Percentiles rank a stretch among this genome's conserved stretches.
These are phyloP conservation scores for Castanea crenata DNA, from an alignment of 306 rosid genomes.

Conservation along the genomic window DNA sequence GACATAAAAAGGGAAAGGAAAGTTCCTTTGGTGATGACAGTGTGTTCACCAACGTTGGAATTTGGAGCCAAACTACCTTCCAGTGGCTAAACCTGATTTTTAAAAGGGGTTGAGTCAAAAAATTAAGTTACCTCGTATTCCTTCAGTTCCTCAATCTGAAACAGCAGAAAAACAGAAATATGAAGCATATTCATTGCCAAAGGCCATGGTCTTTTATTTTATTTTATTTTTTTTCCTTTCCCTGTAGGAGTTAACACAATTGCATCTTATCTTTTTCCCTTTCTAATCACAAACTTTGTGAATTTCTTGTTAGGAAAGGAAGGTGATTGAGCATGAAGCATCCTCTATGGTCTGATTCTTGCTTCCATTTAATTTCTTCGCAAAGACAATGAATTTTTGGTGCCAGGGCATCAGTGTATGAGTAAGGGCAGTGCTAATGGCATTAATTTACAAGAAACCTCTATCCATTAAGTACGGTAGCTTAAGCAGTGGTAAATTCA, in stretches of 20 bases:
- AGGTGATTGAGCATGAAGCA: slow-evolving; percentile 35
- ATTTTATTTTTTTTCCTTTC: not conserved
- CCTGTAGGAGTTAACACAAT: slow-evolving; percentile 65
- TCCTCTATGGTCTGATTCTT: slow-evolving; percentile 54
- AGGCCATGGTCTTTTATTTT: slow-evolving; percentile 37
- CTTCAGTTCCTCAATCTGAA: slow-evolving; percentile 67
- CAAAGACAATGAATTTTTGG: slow-evolving; percentile 92
- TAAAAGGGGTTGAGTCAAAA: slow-evolving; percentile 53
- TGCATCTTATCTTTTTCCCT: slow-evolving; percentile 76
- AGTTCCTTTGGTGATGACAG: slow-evolving; percentile 13
- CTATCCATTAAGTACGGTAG: slow-evolving; percentile 47
- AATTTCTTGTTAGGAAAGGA: slow-evolving; percentile 47
- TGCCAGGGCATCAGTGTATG: slow-evolving; percentile 67
- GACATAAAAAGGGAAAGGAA: slow-evolving; percentile 37
- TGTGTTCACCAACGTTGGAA: slow-evolving; percentile 39
- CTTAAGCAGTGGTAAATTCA: slow-evolving; percentile 56
- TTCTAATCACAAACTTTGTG: slow-evolving; percentile 69
- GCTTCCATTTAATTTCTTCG: slow-evolving; percentile 69
- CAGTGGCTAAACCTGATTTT: slow-evolving; percentile 82
- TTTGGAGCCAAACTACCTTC: slow-evolving; percentile 70
- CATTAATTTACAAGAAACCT: slow-evolving; percentile 53
- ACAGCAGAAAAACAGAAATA: slow-evolving; percentile 62
- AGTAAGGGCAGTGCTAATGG: slow-evolving; percentile 67
- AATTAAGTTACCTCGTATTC: slow-evolving; percentile 54
- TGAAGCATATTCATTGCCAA: slow-evolving; percentile 50